Base-by-base conservation (phyloP, 1,284 basidiomycete species). In the Melampsora occidentalis region DNA sequence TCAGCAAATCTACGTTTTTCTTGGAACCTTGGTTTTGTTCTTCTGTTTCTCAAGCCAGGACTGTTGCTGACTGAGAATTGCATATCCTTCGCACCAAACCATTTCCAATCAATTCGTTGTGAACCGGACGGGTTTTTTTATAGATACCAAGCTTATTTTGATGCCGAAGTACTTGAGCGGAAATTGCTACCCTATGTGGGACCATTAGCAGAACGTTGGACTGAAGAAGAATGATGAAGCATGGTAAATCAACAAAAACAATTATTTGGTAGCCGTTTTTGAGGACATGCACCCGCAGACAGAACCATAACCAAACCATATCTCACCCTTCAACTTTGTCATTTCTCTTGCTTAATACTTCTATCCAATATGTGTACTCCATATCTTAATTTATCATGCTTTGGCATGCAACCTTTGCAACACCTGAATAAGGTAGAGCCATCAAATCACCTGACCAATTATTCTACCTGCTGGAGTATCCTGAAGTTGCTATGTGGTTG, bases 151-250 rank as follows among this genome's bases (percentile, higher is more conserved):
- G 73, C 73, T 25, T 69, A 76, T 53, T 49, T 51, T 67, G 66
- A 64, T 28, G 73, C 73, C 20, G 66, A 69, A 69, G 62, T 53
- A 22, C 66, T 76, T 14, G 67, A 69, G 39, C 49, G 73, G 48
- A 59, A 76, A 25, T 48, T 76, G 18, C 28, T 76, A 35, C 73
- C 73, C 18, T 31, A 59, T 12, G 46, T 76, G 39, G 73, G 73
- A 14, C 73, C 73, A 33, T 48, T 76, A 63, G 65, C 73, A 33
- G 73, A 76, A 76, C 51, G 59, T 39, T 76, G 73, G 73, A 69
- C 66, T 49, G n/a, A 31, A 22, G 73, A 76, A 39, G 73, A 76
- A 69, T 76, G 62, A 61, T 18, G 3, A 57, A 35, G 22, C 25
- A 42, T 71, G n/a, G 5, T 46, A 12, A 46, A 46, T 46, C 14